Base-by-base conservation (phyloP, 2,329 filamentous ascomycete species). In the Hymenoscyphus linearis region DNA sequence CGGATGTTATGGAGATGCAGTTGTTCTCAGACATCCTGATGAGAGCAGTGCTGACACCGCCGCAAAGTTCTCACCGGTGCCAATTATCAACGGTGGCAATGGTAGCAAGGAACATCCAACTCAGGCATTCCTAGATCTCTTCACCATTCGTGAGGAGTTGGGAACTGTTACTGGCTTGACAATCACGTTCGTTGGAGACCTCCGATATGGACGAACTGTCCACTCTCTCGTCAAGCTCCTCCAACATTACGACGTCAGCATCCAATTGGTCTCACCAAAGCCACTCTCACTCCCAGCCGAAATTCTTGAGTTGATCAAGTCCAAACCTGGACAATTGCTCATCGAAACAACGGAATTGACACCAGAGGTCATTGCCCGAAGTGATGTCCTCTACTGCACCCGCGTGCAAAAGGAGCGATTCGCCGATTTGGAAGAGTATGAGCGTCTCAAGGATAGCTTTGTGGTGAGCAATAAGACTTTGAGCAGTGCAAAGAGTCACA, bases 401-500 rank as follows among this genome's bases (percentile, higher is more conserved):
- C 87, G 95, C 16, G 90, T 99, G 68, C 95, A 99, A 78, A 95
- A 95, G 78, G 95, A 99, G 81, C 86, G 95, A 27, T 99, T 99
- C 80, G 81, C 87, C n/a, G 88, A 87, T 69, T 76, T 87, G 57
- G 84, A 83, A 52, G 87, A 90, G 71, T 99, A 96, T 75, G 91
- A 98, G 78, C 79, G 82, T 61, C 86, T 98, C 70, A 96, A 96
- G 85, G 85, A 93, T 75, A 85, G 86, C 63, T 93, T 97, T 75
- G 82, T 96, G 61, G 87, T 99, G 64, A 90, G 96, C 80, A 96
- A 97, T 74, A 85, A 86, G 69, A 90, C 93, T 22, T 82, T 99
- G 71, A 93, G 91, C 80, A 82, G 93, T 71, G 93, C 95, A 58
- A 99, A 99, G 87, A 83, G 82, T 74, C 89, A 89, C 72, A 97